phyloP scores from a whole-genome alignment of 2,329 filamentous ascomycete genomes.

The Verticillium nubilum region DNA sequence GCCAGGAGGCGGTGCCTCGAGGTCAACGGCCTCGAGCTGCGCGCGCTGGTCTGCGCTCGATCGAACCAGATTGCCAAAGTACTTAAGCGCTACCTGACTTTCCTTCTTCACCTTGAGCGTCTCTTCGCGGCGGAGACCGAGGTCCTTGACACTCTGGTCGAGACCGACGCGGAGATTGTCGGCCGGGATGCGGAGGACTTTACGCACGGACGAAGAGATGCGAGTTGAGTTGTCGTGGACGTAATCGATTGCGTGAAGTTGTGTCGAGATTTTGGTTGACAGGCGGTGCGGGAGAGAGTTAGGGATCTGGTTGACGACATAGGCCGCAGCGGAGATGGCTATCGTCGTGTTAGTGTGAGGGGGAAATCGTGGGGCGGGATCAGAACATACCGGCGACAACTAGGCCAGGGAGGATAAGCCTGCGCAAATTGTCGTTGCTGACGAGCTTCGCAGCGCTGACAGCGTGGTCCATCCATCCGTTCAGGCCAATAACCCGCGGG shows the following conservation, averaged over 20 bases:
- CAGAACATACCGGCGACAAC: conserved; percentile 66
- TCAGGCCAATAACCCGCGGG: conserved; percentile 72
- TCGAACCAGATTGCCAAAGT: conserved; percentile 80
- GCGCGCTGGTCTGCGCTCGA: conserved; percentile 49
- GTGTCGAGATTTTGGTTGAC: conserved; percentile 74
- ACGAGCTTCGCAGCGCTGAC: conserved; percentile 75
- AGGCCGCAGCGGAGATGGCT: conserved; percentile 73
- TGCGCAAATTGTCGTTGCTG: conserved; percentile 74
- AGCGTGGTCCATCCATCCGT: conserved; percentile 85
- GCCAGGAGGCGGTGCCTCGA: conserved; percentile 45
- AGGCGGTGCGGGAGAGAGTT: conserved; percentile 82
- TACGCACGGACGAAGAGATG: conserved; percentile 80
- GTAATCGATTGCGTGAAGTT: conserved; percentile 81
- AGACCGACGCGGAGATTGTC: conserved; percentile 80
- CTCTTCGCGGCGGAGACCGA: conserved; percentile 73
- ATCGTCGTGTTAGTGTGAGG: conserved; percentile 23
- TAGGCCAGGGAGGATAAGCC: conserved; percentile 74
- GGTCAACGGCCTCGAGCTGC: conserved; percentile 46
- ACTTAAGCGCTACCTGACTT: conserved; percentile 82
- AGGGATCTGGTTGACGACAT: conserved; percentile 82
- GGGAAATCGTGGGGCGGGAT: background rate
- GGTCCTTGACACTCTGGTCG: conserved; percentile 78
- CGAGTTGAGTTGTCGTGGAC: conserved; percentile 82
- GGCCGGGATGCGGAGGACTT: conserved; percentile 81
- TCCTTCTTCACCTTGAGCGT: conserved; percentile 76